Base-by-base conservation (phyloP, 208 protist species). In the Wallacemonas sp. region DNA sequence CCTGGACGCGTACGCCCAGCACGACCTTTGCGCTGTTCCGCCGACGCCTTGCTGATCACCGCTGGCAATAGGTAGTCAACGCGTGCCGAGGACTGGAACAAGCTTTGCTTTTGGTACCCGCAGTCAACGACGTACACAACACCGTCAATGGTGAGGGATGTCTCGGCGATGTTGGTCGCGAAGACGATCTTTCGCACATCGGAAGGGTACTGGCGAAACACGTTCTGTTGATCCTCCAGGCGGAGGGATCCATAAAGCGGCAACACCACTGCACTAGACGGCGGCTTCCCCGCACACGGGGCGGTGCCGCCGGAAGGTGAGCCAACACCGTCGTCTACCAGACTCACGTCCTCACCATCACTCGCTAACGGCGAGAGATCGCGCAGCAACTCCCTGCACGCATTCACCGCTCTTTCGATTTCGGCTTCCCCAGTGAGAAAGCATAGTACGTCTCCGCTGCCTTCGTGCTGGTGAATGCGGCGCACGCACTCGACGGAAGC, bases 161-260 rank as follows among this genome's bases (percentile, higher is more conserved):
- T 99, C 76, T 99, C 99, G 5, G 99, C 99, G 52, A 99, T 99
- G 83, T 99, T 99, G 5, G 99, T 99, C 1, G 98, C 78, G 30
- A 99, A 83, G 0, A 99, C 90, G 19, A 99, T 89, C 73, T 99
- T 98, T 41, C 97, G 74, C 24, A 62, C 71, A 66, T 83, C 41
- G n/a, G 67, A 8, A 3, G 65, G 67, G 50, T 59, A 60, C 26
- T 60, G 6, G 8, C 60, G 17, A 67, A 96, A 97, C 12, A 96
- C 86, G 33, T 78, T 75, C 46, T 92, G 67, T 73, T 97, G 92
- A 10, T 92, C 89, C 5, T 64, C 57, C 32, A 93, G 75, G 27
- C 59, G 76, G 17, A 96, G 73, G 5, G 86, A 83, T 17, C 86
- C 89, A 66, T 94, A 97, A 0, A 97, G 70, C 1, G 88, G 89